A percentile compares a stretch with the other conserved stretches of the same genome.
Evolutionary conservation across 345 rosid species (phyloP).

Genomic region (Iberis pinnata): DNA sequence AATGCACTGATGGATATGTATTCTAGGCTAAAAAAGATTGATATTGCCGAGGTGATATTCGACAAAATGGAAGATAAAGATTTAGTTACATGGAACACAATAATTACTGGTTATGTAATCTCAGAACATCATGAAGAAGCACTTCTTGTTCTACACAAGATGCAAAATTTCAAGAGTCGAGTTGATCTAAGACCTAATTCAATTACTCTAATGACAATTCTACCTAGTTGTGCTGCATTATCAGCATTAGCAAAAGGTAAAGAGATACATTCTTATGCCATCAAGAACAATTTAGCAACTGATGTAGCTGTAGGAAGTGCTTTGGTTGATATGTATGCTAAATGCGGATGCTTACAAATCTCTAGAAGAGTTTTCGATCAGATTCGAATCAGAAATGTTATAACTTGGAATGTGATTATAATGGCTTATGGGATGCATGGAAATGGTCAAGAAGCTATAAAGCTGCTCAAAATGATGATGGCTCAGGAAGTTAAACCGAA

Average conservation of each 20-base stretch:
- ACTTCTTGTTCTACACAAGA: conserved; percentile 47
- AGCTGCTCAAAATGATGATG: conserved; percentile 51
- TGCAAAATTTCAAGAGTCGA: conserved; percentile 43
- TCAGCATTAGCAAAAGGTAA: conserved; percentile 74
- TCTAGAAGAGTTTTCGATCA: conserved; percentile 53
- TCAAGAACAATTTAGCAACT: conserved; percentile 52
- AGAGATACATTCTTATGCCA: conserved; percentile 83
- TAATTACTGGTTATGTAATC: conserved; percentile 65
- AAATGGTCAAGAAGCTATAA: conserved; percentile 57
- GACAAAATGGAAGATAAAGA: conserved; percentile 57
- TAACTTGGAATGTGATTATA: conserved; percentile 83
- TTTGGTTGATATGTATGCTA: conserved; percentile 85
- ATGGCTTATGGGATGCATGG: conserved; percentile 98
- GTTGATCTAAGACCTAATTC: conserved; percentile 55
- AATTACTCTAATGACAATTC: conserved; percentile 77
- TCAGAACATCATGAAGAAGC: conserved; percentile 52
- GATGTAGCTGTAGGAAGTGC: conserved; percentile 91
- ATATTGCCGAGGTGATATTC: conserved; percentile 50
- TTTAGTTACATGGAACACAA: conserved; percentile 80
- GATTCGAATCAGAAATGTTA: conserved; percentile 56
- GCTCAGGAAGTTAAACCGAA: conserved; percentile 49
- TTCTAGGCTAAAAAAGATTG: conserved; percentile 58
- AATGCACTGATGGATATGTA: conserved; percentile 91
- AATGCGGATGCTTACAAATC: conserved; percentile 64
- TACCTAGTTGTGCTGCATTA: conserved; percentile 73